Base-by-base conservation (phyloP, 1,284 basidiomycete species). In the Phenoliferia sp. region DNA sequence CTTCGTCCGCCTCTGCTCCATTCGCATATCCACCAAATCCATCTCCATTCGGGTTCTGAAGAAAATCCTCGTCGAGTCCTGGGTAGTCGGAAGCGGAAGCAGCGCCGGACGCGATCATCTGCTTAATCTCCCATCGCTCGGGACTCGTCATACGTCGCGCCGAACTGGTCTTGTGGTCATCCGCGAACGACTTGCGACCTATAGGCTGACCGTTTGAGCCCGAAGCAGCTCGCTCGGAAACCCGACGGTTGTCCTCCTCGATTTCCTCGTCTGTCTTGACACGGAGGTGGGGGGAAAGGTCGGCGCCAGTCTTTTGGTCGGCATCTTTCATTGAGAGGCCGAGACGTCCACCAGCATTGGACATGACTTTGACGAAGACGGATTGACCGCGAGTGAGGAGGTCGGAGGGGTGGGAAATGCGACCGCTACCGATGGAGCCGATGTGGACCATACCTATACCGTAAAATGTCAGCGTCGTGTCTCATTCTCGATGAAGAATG, bases 61-160 rank as follows among this genome's bases (percentile, higher is more conserved):
- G 84, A 76, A 92, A 87, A 75, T 96, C 93, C 74, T 98, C 94
- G 74, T 97, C 90, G 34, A 99, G 83, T 68, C 99, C 94, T 3
- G 95, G 95, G 77, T 97, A 98, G 80, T 99, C 96, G 16, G 92
- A 89, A 9, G 94, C 90, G 74, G 89, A 88, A 58, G 97, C 86
- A 6, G 88, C 90, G 59, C 96, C 96, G 52, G 93, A 96, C 0
- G 96, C 92, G 69, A 99, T 97, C 67, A 99, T 86, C 79, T 99
- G 96, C 79, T 98, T 97, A 79, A 99, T 92, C 82, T 99, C 96
- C 92, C 95, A 99, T 29, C 96, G 87, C 79, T 99, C 96, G 0
- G 96, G 96, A 32, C 92, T 94, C 1, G 95, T 95, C 65, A 99
- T 82, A 22, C 96, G 87, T 78, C 95, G 95, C 1, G 92, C 92